Evolutionary conservation across 1,139 yeast genomes (phyloP).

Genomic region (Spathaspora sp.): DNA sequence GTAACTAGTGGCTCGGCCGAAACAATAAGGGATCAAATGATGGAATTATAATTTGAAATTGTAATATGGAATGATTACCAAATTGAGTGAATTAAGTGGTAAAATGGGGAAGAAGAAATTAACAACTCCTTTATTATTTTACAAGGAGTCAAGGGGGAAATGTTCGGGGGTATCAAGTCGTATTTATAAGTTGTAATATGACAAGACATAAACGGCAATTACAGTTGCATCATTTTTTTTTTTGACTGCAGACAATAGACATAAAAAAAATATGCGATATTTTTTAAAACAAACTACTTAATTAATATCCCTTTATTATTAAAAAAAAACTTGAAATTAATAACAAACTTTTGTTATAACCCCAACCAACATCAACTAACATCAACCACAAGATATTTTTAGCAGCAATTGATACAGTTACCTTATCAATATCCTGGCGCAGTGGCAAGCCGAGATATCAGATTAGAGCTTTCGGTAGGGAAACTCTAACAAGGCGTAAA

Average conservation of each 20-base stretch:
- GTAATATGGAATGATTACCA: neutral
- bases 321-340: neutral
- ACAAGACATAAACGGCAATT: neutral
- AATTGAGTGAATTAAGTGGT: neutral
- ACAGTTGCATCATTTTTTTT: conserved; percentile 1
- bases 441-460: too few species aligned
- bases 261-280: conserved; percentile 1
- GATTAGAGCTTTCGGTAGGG: too few species aligned
- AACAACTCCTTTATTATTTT: neutral
- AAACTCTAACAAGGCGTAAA: too few species aligned
- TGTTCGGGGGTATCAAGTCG: neutral
- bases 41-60: neutral
- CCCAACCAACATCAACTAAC: too few species aligned
- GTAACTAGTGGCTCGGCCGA: neutral
- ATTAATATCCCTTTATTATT: too few species aligned
- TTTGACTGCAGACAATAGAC: neutral
- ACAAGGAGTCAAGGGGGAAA: neutral
- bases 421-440: too few species aligned
- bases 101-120: neutral
- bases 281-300: neutral
- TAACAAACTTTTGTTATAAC: neutral
- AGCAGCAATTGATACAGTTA: too few species aligned
- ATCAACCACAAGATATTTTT: too few species aligned
- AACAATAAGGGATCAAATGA: neutral
- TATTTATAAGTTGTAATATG: neutral